These are phyloP conservation scores for Ogataea populi-albae DNA, from an alignment of 805 yeast species.

Conservation along the genomic window DNA sequence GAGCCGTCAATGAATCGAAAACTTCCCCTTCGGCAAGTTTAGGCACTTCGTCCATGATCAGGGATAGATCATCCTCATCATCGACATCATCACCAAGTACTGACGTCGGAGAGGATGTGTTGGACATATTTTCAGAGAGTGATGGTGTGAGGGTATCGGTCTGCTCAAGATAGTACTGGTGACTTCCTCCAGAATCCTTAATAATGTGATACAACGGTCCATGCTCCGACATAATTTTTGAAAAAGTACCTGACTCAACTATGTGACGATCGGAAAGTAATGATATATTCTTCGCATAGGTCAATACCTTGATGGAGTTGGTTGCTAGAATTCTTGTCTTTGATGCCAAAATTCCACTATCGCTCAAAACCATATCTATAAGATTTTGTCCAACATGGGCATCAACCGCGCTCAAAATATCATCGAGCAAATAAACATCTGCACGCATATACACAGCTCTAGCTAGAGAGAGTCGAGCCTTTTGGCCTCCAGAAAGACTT, in stretches of 20 bases:
- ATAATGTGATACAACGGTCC: slow-evolving; percentile 35
- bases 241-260: slow-evolving; percentile 53
- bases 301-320: slow-evolving; percentile 52
- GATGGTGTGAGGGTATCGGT: background rate
- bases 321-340: slow-evolving; percentile 59
- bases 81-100: too few relatives aligned
- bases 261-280: slow-evolving; percentile 55
- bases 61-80: slow-evolving; percentile 3
- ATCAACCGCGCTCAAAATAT: slow-evolving; percentile 94
- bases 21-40: background rate
- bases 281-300: slow-evolving; percentile 57
- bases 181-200: slow-evolving; percentile 36
- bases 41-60: too few relatives aligned
- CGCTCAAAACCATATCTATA: slow-evolving; percentile 53
- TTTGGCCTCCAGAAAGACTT: slow-evolving; percentile 95
- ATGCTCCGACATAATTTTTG: slow-evolving; percentile 30
- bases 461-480: slow-evolving; percentile 91
- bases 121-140: too few relatives aligned
- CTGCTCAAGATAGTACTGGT: slow-evolving; percentile 4
- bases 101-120: too few relatives aligned
- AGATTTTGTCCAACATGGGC: slow-evolving; percentile 93
- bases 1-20: slow-evolving; percentile 3
- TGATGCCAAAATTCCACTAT: slow-evolving; percentile 44
- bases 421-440: slow-evolving; percentile 87
- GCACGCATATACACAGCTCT: slow-evolving; percentile 95